phyloP scores from a whole-genome alignment of 805 yeast species.

The Wickerhamiella kazuoi region DNA sequence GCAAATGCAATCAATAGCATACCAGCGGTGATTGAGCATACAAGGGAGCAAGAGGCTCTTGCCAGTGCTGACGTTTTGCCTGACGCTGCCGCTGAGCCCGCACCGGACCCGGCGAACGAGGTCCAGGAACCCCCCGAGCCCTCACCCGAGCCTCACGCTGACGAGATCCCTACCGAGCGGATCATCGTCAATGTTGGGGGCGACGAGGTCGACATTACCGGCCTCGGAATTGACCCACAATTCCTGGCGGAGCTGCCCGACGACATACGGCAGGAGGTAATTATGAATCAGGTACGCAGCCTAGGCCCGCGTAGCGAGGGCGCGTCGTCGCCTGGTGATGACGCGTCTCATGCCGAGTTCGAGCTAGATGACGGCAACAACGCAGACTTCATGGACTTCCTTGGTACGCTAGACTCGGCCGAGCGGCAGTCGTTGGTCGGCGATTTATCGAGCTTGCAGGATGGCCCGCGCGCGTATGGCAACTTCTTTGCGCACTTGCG shows the following conservation, averaged over 20 bases:
- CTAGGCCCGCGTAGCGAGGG: neutral
- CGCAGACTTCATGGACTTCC: neutral
- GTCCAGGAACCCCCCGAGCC: too few relatives aligned
- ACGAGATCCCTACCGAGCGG: neutral
- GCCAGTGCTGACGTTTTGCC: too few relatives aligned
- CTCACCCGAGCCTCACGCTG: too few relatives aligned
- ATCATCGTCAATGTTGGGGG: constrained; percentile 1
- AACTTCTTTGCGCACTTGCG: neutral
- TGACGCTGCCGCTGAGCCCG: too few relatives aligned
- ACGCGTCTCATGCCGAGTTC: neutral
- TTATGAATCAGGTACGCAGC: neutral
- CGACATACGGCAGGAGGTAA: constrained; percentile 3
- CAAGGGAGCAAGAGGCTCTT: too few relatives aligned
- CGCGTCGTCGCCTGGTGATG: neutral
- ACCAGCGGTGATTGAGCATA: too few relatives aligned
- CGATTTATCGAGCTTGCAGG: neutral
- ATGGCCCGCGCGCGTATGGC: neutral
- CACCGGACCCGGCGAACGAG: too few relatives aligned
- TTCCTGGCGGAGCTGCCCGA: constrained; percentile 5
- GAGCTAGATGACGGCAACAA: neutral
- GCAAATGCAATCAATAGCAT: neutral
- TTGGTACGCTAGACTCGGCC: neutral
- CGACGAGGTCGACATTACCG: constrained; percentile 3
- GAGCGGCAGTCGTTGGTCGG: neutral
- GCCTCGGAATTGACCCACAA: constrained; percentile 4